phyloP scores from a whole-genome alignment of 2,329 filamentous ascomycete genomes.

The Leptographium radiaticola region DNA sequence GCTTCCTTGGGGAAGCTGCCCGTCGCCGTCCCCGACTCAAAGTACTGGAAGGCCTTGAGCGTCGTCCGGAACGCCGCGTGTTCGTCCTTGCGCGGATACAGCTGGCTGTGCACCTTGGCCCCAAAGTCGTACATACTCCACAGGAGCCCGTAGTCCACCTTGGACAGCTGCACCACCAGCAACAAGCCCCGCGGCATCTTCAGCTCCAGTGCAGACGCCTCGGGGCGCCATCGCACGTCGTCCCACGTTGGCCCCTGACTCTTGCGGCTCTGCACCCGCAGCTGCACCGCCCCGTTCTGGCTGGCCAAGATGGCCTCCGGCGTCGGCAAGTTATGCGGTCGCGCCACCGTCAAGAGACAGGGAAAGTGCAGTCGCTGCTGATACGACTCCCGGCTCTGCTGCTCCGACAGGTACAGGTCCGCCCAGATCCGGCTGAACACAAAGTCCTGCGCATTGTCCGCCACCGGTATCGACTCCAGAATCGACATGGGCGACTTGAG shows the following conservation, averaged over 20 bases:
- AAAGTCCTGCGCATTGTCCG: slow-evolving; percentile 62
- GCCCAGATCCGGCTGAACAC: slow-evolving; percentile 69
- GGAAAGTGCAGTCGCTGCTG: slow-evolving; percentile 53
- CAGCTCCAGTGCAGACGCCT: slow-evolving; percentile 51
- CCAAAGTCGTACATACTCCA: slow-evolving; percentile 82
- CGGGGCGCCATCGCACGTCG: slow-evolving; percentile 66
- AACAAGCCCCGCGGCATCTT: slow-evolving; percentile 64
- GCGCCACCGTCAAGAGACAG: slow-evolving; percentile 63
- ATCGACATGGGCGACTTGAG: slow-evolving; percentile 37
- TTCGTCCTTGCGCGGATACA: slow-evolving; percentile 60
- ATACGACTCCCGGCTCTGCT: slow-evolving; percentile 47
- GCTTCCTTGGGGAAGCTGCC: slow-evolving; percentile 65
- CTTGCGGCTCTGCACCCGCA: slow-evolving; percentile 58
- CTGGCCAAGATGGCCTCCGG: slow-evolving; percentile 65
- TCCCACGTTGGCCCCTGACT: slow-evolving; percentile 64
- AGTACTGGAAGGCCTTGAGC: slow-evolving; percentile 66
- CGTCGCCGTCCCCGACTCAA: slow-evolving; percentile 57
- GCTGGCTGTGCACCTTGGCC: slow-evolving; percentile 56
- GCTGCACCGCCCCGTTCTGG: slow-evolving; percentile 64
- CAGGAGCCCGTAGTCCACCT: slow-evolving; percentile 65
- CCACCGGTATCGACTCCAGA: slow-evolving; percentile 58
- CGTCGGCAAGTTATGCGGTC: slow-evolving; percentile 54
- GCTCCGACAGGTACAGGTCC: slow-evolving; percentile 61
- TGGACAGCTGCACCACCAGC: slow-evolving; percentile 55
- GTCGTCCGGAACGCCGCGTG: slow-evolving; percentile 53